These are phyloP conservation scores for Paratrypanosoma confusum DNA, from an alignment of 208 protist species.

Conservation along the genomic window DNA sequence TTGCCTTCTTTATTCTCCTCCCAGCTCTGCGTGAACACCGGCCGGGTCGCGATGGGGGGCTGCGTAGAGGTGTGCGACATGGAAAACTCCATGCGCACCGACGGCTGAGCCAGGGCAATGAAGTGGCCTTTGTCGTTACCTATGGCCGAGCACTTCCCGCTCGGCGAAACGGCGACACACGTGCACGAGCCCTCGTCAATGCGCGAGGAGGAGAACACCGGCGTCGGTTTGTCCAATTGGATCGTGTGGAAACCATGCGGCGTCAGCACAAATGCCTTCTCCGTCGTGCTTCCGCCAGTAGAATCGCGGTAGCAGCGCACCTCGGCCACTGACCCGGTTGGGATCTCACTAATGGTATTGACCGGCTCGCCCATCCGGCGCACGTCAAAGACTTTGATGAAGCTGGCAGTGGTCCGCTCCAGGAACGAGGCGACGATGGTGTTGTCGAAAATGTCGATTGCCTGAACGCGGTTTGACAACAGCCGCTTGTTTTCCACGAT, in stretches of 20 bases:
- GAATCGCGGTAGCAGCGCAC: slow-evolving; percentile 67
- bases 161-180: slow-evolving; percentile 57
- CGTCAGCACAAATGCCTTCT: slow-evolving; percentile 62
- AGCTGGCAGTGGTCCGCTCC: slow-evolving; percentile 49
- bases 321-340: slow-evolving; percentile 50
- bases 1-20: slow-evolving; percentile 42
- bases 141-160: slow-evolving; percentile 67
- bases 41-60: slow-evolving; percentile 23
- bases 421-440: slow-evolving; percentile 57
- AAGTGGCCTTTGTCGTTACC: slow-evolving; percentile 82
- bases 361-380: slow-evolving; percentile 54
- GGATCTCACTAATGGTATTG: slow-evolving; percentile 47
- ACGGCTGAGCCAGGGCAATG: slow-evolving; percentile 59
- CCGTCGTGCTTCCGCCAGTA: slow-evolving; percentile 30
- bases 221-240: slow-evolving; percentile 53
- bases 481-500: slow-evolving; percentile 25
- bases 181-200: slow-evolving; percentile 52
- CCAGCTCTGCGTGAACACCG: slow-evolving; percentile 56
- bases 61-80: slow-evolving; percentile 70
- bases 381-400: slow-evolving; percentile 77
- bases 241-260: slow-evolving; percentile 66
- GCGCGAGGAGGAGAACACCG: slow-evolving; percentile 40
- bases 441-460: slow-evolving; percentile 71
- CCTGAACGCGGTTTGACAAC: slow-evolving; percentile 55
- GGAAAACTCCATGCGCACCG: slow-evolving; percentile 55